Percentiles rank a stretch among this genome's conserved stretches.
These are phyloP conservation scores for Abelmoschus esculentus DNA, from an alignment of 345 rosid genomes.

Conservation along the genomic window DNA sequence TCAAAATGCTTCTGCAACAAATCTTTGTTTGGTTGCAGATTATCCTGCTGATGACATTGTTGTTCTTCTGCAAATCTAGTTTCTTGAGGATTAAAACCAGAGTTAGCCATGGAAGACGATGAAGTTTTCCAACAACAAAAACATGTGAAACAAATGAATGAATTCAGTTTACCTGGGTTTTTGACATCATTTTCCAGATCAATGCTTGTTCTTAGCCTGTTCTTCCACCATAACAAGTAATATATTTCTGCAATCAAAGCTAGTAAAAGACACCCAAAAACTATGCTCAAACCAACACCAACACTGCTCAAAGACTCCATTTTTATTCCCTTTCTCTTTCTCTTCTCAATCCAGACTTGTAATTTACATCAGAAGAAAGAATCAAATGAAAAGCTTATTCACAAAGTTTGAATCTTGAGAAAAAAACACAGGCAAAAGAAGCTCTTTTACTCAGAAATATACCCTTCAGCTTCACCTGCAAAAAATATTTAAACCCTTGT, in stretches of 20 bases:
- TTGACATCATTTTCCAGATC: constrained; percentile 49
- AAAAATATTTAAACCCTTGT: constrained; percentile 1
- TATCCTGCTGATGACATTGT: background rate
- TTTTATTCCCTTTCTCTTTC: constrained; percentile 8
- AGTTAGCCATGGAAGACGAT: constrained; percentile 23
- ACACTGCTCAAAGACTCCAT: constrained; percentile 92
- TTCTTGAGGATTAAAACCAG: constrained; percentile 35
- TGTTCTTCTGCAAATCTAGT: constrained; percentile 27
- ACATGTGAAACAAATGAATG: background rate
- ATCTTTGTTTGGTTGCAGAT: constrained; percentile 29
- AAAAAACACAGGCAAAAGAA: background rate
- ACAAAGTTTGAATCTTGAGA: background rate
- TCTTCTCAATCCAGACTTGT: background rate
- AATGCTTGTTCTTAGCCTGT: constrained; percentile 35
- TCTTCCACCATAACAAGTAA: constrained; percentile 91
- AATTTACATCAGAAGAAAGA: constrained; percentile 2
- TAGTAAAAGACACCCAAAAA: constrained; percentile 73
- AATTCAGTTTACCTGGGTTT: constrained; percentile 45
- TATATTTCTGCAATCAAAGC: constrained; percentile 85
- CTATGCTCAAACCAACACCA: constrained; percentile 86
- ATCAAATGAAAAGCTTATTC: background rate
- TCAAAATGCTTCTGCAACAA: constrained; percentile 32
- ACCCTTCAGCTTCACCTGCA: background rate
- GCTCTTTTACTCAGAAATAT: constrained; percentile 4
- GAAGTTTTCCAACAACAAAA: constrained; percentile 43